Conservation (phyloP, 768 basidiomycete genomes). For the Phanerochaete carnosa region DNA sequence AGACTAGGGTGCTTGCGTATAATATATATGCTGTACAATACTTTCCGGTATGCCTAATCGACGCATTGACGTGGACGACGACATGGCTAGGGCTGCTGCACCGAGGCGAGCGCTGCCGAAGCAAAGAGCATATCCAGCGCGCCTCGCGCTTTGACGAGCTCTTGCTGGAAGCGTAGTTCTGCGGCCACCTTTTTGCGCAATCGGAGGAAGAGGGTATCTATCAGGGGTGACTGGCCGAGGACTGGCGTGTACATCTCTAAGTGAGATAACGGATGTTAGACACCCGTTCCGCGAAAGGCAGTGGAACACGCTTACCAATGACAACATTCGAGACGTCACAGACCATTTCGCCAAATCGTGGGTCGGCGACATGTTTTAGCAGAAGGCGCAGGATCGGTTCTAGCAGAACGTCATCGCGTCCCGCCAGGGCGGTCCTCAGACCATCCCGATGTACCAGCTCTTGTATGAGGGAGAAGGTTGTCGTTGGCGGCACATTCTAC, state of each 20-base stretch:
- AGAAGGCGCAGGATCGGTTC: slow-evolving; percentile 89
- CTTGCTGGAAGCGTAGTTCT: slow-evolving; percentile 86
- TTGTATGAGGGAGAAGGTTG: slow-evolving; percentile 86
- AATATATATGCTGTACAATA: slow-evolving; percentile 14
- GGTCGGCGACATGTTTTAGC: slow-evolving; percentile 81
- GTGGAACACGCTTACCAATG: slow-evolving; percentile 57
- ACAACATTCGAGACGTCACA: slow-evolving; percentile 78
- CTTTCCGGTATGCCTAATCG: slow-evolving; percentile 7
- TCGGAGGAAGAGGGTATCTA: slow-evolving; percentile 81
- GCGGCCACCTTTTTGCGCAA: slow-evolving; percentile 80
- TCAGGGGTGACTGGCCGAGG: slow-evolving; percentile 90
- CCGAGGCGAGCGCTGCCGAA: slow-evolving; percentile 39
- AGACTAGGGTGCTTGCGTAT: not conserved
- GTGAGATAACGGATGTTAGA: not conserved
- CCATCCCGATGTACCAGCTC: slow-evolving; percentile 93
- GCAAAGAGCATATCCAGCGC: slow-evolving; percentile 89
- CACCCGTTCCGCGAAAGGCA: not conserved
- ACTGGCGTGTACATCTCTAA: slow-evolving; percentile 90
- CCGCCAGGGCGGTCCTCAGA: slow-evolving; percentile 77
- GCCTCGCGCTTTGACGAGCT: slow-evolving; percentile 78
- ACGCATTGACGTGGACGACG: slow-evolving; percentile 1
- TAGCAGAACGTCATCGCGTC: slow-evolving; percentile 90
- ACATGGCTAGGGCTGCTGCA: slow-evolving; percentile 12
- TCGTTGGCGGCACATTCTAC: slow-evolving; percentile 80
- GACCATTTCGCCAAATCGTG: slow-evolving; percentile 88